Percentiles rank a stretch among this genome's conserved stretches.
phyloP scores from a whole-genome alignment of 176 grass and related monocot genomes.

The Melocanna baccifera region DNA sequence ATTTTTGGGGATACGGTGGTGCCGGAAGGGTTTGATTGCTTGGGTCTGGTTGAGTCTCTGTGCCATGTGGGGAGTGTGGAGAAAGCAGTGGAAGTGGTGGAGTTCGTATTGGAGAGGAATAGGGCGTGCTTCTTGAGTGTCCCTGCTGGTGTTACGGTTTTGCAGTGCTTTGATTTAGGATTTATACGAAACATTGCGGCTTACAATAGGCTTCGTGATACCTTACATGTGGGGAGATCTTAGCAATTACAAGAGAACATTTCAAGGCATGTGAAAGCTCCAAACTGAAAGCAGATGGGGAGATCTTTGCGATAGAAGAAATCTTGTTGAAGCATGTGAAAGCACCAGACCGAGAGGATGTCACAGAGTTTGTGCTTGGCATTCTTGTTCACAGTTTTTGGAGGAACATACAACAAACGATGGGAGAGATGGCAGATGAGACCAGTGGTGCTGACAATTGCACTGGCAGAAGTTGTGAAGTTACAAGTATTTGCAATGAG shows the following conservation, averaged over 20 bases:
- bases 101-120: slow-evolving; percentile 50
- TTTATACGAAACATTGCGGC: slow-evolving; percentile 73
- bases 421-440: not conserved
- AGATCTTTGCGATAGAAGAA: not conserved
- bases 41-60: slow-evolving; percentile 47
- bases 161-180: slow-evolving; percentile 60
- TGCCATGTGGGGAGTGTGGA: slow-evolving; percentile 41
- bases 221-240: slow-evolving; percentile 33
- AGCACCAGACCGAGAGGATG: not conserved
- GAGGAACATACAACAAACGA: not conserved
- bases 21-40: slow-evolving; percentile 66
- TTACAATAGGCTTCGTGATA: slow-evolving; percentile 68
- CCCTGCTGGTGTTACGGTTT: slow-evolving; percentile 49
- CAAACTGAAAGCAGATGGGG: slow-evolving; percentile 1
- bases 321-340: not conserved
- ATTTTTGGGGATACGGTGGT: slow-evolving; percentile 39
- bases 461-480: not conserved
- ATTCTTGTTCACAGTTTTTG: not conserved
- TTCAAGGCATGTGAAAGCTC: not conserved
- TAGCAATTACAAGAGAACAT: not conserved
- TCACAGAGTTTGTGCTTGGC: not conserved
- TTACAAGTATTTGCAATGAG: not conserved
- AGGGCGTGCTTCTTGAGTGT: slow-evolving; percentile 33
- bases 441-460: not conserved
- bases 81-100: slow-evolving; percentile 50